These are phyloP conservation scores for Sanghuangporus baumii DNA, from an alignment of 1,284 basidiomycete genomes.

Conservation along the genomic window DNA sequence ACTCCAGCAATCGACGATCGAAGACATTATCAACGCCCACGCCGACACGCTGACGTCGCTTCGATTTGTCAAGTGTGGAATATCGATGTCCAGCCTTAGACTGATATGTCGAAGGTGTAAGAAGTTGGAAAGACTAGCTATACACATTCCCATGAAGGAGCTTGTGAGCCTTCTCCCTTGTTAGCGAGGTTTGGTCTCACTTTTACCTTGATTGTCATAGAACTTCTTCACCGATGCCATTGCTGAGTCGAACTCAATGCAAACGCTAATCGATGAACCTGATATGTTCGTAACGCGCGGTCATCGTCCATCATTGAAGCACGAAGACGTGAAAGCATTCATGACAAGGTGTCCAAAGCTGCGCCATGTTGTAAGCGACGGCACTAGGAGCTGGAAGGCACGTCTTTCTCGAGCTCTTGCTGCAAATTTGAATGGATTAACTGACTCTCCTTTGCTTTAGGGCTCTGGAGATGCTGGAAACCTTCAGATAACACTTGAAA, in stretches of 20 bases:
- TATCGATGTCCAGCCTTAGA: conserved; percentile 35
- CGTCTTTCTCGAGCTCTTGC: not conserved
- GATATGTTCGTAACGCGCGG: conserved; percentile 41
- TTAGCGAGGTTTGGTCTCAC: too few relatives aligned
- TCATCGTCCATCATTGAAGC: conserved; percentile 35
- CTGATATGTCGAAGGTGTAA: conserved; percentile 39
- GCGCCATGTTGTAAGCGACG: conserved; percentile 45
- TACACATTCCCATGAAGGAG: conserved; percentile 46
- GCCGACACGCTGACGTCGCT: conserved; percentile 39
- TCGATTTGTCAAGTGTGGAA: conserved; percentile 41
- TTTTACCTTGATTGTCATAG: conserved; percentile 19
- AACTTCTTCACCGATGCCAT: conserved; percentile 29
- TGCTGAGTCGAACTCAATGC: conserved; percentile 34
- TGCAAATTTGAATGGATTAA: conserved; percentile 10
- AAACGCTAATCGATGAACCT: conserved; percentile 42
- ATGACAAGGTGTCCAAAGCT: conserved; percentile 38
- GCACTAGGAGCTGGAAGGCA: conserved; percentile 54
- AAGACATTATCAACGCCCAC: conserved; percentile 40
- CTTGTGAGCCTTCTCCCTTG: conserved; percentile 34
- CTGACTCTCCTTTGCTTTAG: not conserved
- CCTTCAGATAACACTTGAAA: conserved; percentile 8
- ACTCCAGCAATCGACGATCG: conserved; percentile 35
- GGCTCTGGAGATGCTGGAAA: not conserved
- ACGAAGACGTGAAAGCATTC: conserved; percentile 37
- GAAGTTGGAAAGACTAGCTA: conserved; percentile 43